These are phyloP conservation scores for Leccinum pellstonianum DNA, from an alignment of 768 basidiomycete species.

Conservation along the genomic window DNA sequence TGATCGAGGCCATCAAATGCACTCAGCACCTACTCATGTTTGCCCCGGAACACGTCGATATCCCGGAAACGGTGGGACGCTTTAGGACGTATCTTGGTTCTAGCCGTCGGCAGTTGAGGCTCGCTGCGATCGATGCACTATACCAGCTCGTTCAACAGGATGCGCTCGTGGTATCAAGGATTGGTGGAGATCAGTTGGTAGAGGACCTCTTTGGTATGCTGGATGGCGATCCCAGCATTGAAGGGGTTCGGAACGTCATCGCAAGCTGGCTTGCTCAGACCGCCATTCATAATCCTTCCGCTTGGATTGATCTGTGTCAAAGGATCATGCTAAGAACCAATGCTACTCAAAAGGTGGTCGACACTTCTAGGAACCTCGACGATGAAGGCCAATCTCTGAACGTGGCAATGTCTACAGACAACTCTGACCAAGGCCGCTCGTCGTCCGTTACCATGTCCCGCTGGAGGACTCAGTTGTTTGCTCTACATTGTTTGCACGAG, in stretches of 20 bases:
- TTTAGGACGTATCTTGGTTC: slow-evolving; percentile 83
- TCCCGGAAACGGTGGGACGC: slow-evolving; percentile 73
- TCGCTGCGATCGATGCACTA: slow-evolving; percentile 92
- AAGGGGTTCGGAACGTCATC: slow-evolving; percentile 93
- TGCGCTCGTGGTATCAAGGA: slow-evolving; percentile 83
- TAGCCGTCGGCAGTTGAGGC: slow-evolving; percentile 78
- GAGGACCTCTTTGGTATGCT: slow-evolving; percentile 94
- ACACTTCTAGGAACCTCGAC: slow-evolving; percentile 63
- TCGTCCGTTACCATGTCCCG: slow-evolving; percentile 61
- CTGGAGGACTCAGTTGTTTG: slow-evolving; percentile 97
- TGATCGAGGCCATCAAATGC: slow-evolving; percentile 93
- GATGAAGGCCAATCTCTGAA: slow-evolving; percentile 95
- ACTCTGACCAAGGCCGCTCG: slow-evolving; percentile 33
- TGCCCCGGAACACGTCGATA: slow-evolving; percentile 77
- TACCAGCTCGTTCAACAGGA: slow-evolving; percentile 98
- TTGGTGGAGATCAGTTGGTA: slow-evolving; percentile 92
- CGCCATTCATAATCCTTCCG: slow-evolving; percentile 86
- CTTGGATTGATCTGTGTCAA: slow-evolving; percentile 98
- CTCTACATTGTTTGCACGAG: slow-evolving; percentile 86
- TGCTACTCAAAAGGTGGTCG: slow-evolving; percentile 71
- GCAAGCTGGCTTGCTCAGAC: slow-evolving; percentile 94
- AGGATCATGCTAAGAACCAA: slow-evolving; percentile 95
- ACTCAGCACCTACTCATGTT: slow-evolving; percentile 98
- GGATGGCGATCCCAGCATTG: slow-evolving; percentile 90
- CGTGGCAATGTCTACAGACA: slow-evolving; percentile 41